Evolutionary conservation across 345 rosid genomes (phyloP), one percentile per base, ranked within the genome.

Genomic region (Microcos paniculata): DNA sequence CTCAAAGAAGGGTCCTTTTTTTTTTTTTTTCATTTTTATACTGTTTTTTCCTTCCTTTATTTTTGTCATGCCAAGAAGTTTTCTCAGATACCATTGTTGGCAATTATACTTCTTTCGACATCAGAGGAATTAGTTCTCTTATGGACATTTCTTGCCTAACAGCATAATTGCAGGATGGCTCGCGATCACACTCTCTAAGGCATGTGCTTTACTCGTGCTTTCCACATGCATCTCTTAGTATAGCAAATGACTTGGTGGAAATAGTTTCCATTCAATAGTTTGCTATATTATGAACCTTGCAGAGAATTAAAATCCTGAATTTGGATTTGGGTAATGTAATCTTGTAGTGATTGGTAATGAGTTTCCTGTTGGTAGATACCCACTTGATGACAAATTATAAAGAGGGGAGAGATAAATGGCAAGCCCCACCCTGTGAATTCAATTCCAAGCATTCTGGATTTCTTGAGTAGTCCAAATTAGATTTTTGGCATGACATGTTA

Each of bases 91-190:
- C 70, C 21, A 51, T 23, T 31, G 62, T 66, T 69, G 78, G 78
- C 46, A 79, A 74, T 35, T 35, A 35, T 35, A 35, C 26, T 49
- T 21, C 33, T 56, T 68, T 49, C 1, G 75, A 35, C 7, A 33
- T 59, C 24, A 30, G 28, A 63, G 58, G 70, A 76, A 63, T 48
- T 63, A 48, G 74, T 72, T 62, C 52, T 66, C 58, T 15, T 70
- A 2, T 38, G 28, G 11, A 18, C 45, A 61, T 45, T 46, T 73
- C 70, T 66, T 55, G 72, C 62, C 78, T 45, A 76, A 76, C 67
- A 55, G 52, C 78, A 67, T 68, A 38, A 67, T 67, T 58, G 70
- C 5, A 30, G 46, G 33, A 57, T 56, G 58, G 46, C 8, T 38
- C 52, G 52, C 13, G 6, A 58, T 58, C 33, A 48, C 74, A 72